Conservation (phyloP, 2,329 filamentous ascomycete species). For the Chaetomiaceae sp. region DNA sequence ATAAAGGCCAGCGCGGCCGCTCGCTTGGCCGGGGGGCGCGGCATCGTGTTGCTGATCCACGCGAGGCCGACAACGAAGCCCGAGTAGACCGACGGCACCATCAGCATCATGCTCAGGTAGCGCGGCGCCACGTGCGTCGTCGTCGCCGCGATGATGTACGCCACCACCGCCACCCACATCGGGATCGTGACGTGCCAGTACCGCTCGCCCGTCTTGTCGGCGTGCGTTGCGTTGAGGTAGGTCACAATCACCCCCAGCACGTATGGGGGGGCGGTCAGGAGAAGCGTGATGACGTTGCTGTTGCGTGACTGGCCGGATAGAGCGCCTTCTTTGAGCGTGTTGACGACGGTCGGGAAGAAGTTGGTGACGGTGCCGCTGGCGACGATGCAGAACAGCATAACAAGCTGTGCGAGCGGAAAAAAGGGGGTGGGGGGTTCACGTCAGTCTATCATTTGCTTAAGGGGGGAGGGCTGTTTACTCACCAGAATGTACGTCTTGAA, state of each 20-base stretch:
- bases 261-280: conserved; percentile 63
- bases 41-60: conserved; percentile 74
- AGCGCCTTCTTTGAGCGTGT: conserved; percentile 45
- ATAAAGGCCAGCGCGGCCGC: conserved; percentile 66
- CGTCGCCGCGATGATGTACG: conserved; percentile 64
- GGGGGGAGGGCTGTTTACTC: too few species aligned
- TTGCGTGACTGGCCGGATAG: conserved; percentile 38
- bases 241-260: conserved; percentile 57
- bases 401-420: too few species aligned
- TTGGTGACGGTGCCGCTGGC: conserved; percentile 55
- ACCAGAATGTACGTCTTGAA: conserved; percentile 57
- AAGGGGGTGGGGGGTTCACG: too few species aligned
- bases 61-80: conserved; percentile 63
- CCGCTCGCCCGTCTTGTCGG: conserved; percentile 65
- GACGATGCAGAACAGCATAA: conserved; percentile 54
- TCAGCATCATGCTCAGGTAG: conserved; percentile 69
- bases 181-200: conserved; percentile 64
- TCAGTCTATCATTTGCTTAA: too few species aligned
- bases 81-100: conserved; percentile 60
- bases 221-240: conserved; percentile 63
- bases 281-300: conserved; percentile 52
- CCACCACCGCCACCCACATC: conserved; percentile 54
- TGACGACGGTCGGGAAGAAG: conserved; percentile 67
- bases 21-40: conserved; percentile 70
- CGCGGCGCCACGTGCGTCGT: conserved; percentile 57